A percentile compares a stretch with the other conserved stretches of the same genome.
These are phyloP conservation scores for Aspergillus sp. DNA, from an alignment of 2,329 filamentous ascomycete species.

Conservation along the genomic window DNA sequence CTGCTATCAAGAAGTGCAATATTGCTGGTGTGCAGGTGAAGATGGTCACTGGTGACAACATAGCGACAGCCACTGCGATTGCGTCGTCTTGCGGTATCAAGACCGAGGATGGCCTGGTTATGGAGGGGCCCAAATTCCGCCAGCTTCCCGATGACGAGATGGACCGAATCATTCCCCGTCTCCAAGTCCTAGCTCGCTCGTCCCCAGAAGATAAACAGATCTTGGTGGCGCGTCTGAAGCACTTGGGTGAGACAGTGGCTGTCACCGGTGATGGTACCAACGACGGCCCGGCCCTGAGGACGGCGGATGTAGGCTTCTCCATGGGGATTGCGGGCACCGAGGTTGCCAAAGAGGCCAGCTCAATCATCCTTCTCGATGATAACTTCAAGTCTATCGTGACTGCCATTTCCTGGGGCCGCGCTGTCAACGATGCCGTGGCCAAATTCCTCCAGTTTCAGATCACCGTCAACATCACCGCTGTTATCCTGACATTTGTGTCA, in stretches of 20 bases:
- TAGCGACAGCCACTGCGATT: conserved; percentile 70
- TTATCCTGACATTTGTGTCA: conserved; percentile 81
- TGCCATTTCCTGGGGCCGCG: conserved; percentile 66
- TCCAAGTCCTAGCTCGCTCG: conserved; percentile 64
- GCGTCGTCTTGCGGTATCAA: conserved; percentile 71
- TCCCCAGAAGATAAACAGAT: conserved; percentile 67
- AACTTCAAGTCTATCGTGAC: conserved; percentile 65
- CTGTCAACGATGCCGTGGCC: conserved; percentile 65
- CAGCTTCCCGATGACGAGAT: conserved; percentile 59
- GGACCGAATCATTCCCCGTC: conserved; percentile 55
- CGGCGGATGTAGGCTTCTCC: conserved; percentile 65
- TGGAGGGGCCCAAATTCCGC: conserved; percentile 68
- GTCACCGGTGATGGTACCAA: conserved; percentile 66
- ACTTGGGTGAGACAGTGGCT: conserved; percentile 62
- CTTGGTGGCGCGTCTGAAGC: conserved; percentile 59
- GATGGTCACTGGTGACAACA: conserved; percentile 71
- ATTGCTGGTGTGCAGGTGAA: conserved; percentile 68
- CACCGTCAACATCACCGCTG: conserved; percentile 88
- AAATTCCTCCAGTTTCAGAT: conserved; percentile 66
- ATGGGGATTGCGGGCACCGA: conserved; percentile 68
- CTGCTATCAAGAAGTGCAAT: conserved; percentile 65
- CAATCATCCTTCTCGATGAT: conserved; percentile 65
- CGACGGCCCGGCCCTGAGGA: conserved; percentile 63
- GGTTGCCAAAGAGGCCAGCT: conserved; percentile 66
- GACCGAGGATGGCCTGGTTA: conserved; percentile 56